Percentiles rank a stretch among this genome's conserved stretches.
These are phyloP conservation scores for Aspergillus sclerotiicarbonarius DNA, from an alignment of 495 filamentous ascomycete species.

Conservation along the genomic window DNA sequence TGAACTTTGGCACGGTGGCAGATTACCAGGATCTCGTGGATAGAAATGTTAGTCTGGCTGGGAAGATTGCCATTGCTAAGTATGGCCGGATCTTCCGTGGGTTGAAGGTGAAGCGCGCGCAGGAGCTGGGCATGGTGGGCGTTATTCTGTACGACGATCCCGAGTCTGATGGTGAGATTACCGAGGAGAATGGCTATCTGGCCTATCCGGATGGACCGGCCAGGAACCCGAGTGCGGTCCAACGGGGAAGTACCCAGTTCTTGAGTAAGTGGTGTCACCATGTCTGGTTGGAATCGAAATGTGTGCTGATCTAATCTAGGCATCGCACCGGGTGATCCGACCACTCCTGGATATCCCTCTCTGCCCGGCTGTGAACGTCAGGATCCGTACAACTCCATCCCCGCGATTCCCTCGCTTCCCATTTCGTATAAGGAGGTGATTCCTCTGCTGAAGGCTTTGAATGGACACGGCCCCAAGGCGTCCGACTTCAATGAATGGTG, in stretches of 20 bases:
- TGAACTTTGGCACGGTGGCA: conserved; percentile 81
- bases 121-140: conserved; percentile 89
- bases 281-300: neutral
- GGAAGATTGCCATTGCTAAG: conserved; percentile 83
- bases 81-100: conserved; percentile 89
- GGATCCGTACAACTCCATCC: conserved; percentile 64
- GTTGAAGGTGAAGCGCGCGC: conserved; percentile 87
- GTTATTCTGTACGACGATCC: conserved; percentile 85
- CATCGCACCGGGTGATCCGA: conserved; percentile 65
- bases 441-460: conserved; percentile 82
- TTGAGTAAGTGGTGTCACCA: conserved; percentile 55
- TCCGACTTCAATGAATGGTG: conserved; percentile 73
- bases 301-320: conserved; percentile 32
- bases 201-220: conserved; percentile 86
- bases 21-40: conserved; percentile 83
- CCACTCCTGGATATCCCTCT: conserved; percentile 91
- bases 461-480: conserved; percentile 79
- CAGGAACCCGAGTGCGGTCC: conserved; percentile 82
- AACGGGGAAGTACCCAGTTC: conserved; percentile 87
- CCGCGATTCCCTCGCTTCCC: conserved; percentile 86
- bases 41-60: conserved; percentile 70
- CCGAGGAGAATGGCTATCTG: conserved; percentile 75
- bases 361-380: conserved; percentile 83
- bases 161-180: conserved; percentile 79
- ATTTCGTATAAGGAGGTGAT: conserved; percentile 86